Evolutionary conservation across 495 filamentous ascomycete species (phyloP).

Genomic region (Hypoxylon rickii): DNA sequence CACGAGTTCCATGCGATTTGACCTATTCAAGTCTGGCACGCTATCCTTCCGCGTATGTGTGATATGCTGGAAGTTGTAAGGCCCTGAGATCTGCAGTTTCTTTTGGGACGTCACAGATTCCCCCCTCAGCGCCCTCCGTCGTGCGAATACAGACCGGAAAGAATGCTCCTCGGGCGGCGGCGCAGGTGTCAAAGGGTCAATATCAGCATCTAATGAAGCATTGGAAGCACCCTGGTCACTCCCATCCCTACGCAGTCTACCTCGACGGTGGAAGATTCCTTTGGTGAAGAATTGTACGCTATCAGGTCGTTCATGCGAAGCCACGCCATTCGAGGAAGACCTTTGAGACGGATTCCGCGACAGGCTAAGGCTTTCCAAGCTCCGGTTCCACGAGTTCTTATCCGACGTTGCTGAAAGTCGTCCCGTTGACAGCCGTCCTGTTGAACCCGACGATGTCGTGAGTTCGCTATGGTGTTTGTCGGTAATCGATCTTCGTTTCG

Average conservation of each 20-base stretch:
- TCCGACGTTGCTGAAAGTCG: constrained; percentile 49
- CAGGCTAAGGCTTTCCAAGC: constrained; percentile 44
- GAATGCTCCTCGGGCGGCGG: constrained; percentile 40
- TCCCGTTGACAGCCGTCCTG: constrained; percentile 52
- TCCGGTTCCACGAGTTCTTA: constrained; percentile 49
- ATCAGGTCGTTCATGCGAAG: constrained; percentile 53
- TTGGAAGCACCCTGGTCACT: constrained; percentile 45
- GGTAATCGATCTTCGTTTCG: constrained; percentile 51
- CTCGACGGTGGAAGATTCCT: constrained; percentile 53
- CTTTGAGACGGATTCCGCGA: constrained; percentile 57
- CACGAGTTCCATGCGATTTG: constrained; percentile 64
- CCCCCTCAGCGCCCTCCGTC: constrained; percentile 46
- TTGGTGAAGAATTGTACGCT: constrained; percentile 60
- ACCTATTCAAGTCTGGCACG: constrained; percentile 60
- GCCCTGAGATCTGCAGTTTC: constrained; percentile 69
- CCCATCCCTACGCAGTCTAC: constrained; percentile 48
- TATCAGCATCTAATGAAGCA: constrained; percentile 48
- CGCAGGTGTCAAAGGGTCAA: too few relatives aligned
- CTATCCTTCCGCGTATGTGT: constrained; percentile 73
- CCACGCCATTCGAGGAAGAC: constrained; percentile 51
- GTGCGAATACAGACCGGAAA: constrained; percentile 48
- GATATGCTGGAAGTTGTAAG: constrained; percentile 88
- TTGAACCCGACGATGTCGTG: constrained; percentile 53
- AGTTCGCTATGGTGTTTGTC: constrained; percentile 51
- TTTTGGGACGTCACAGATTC: constrained; percentile 35